Percentiles rank a stretch among this genome's conserved stretches.
Evolutionary conservation across 768 basidiomycete genomes (phyloP).

Genomic region (Cubamyces sp.): DNA sequence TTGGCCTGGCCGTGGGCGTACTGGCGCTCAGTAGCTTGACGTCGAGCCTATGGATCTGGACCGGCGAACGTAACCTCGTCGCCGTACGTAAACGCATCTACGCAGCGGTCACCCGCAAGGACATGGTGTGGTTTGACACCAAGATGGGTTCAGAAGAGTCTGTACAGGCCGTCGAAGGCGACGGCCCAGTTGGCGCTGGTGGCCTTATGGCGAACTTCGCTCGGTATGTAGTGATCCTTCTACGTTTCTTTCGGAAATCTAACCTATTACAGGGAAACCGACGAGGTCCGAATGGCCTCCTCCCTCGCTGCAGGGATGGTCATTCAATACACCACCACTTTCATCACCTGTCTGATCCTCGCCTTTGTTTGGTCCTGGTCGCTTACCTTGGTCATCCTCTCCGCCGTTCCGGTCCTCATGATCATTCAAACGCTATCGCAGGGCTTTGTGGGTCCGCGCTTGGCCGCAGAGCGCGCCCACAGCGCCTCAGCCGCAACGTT

Average conservation of each 20-base stretch:
- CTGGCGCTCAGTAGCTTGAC: constrained; percentile 76
- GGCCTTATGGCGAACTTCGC: constrained; percentile 94
- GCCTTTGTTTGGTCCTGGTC: constrained; percentile 80
- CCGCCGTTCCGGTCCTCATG: constrained; percentile 82
- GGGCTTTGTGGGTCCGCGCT: constrained; percentile 63
- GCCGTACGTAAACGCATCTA: constrained; percentile 73
- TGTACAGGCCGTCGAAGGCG: constrained; percentile 41
- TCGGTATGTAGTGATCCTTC: constrained; percentile 49
- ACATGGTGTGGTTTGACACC: constrained; percentile 91
- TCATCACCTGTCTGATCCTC: constrained; percentile 77
- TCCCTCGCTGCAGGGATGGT: constrained; percentile 79
- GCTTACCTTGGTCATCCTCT: constrained; percentile 91
- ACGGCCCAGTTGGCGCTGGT: constrained; percentile 74
- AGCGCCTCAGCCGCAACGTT: constrained; percentile 76
- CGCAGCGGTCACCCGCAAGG: constrained; percentile 62
- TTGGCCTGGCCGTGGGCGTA: constrained; percentile 66
- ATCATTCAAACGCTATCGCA: constrained; percentile 80
- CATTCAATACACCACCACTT: constrained; percentile 81
- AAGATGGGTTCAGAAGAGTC: constrained; percentile 66
- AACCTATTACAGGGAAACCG: constrained; percentile 74
- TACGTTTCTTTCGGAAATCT: background rate
- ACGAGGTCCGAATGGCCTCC: constrained; percentile 86
- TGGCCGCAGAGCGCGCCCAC: constrained; percentile 65
- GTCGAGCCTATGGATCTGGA: constrained; percentile 82
- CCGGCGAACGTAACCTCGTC: constrained; percentile 80